These are phyloP conservation scores for Tetrahymena thermophila DNA, from an alignment of 73 alveolate species.

Conservation along the genomic window DNA sequence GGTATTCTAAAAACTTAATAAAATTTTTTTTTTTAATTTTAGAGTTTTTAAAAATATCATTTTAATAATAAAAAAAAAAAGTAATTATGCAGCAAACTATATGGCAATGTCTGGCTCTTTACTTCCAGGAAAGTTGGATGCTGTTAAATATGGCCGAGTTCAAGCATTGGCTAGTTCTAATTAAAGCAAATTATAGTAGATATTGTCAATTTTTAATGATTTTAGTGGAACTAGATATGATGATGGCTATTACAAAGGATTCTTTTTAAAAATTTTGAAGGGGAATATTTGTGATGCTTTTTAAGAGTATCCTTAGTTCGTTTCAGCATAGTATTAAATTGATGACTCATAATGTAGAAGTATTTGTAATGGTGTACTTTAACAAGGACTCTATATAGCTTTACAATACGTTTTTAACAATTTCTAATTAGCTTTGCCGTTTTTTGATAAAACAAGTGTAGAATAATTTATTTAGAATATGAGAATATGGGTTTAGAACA, in stretches of 20 bases:
- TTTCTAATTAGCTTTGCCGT: not conserved
- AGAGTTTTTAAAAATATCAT: not conserved
- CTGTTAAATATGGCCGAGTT: not conserved
- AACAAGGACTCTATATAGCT: not conserved
- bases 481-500: not conserved
- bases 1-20: not conserved
- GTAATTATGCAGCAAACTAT: not conserved
- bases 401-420: not conserved
- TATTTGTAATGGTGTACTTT: not conserved
- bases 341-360: not conserved
- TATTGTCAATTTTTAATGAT: not conserved
- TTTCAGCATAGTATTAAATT: not conserved
- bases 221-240: not conserved
- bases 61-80: not conserved
- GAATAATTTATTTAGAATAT: not conserved
- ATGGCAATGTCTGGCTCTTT: not conserved
- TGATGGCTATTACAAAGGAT: not conserved
- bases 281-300: not conserved
- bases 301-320: not conserved
- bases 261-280: not conserved
- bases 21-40: not conserved
- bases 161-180: not conserved
- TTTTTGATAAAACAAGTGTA: not conserved
- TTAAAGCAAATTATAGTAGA: not conserved
- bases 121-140: not conserved